Evolutionary conservation across 2,329 filamentous ascomycete genomes (phyloP).

Genomic region (Aspergillus awamori): DNA sequence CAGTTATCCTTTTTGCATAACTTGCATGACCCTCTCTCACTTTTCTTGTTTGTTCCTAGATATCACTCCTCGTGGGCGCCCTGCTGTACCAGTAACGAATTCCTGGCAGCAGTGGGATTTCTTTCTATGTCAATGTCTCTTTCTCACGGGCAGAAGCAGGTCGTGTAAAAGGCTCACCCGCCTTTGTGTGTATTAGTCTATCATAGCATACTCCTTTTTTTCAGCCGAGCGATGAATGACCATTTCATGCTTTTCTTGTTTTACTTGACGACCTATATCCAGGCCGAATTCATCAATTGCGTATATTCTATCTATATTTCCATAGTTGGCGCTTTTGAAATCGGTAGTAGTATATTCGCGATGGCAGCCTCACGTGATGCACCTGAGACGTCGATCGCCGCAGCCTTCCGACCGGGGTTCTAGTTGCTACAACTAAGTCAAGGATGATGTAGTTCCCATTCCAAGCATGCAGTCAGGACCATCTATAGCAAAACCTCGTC

Average conservation of each 20-base stretch:
- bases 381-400: background rate
- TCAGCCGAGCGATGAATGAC: constrained; percentile 27
- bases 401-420: background rate
- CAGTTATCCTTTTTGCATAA: constrained; percentile 35
- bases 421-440: too few species aligned
- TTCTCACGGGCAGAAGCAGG: constrained; percentile 26
- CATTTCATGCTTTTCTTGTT: constrained; percentile 12
- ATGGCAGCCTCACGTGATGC: background rate
- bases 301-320: background rate
- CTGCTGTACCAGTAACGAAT: constrained; percentile 32
- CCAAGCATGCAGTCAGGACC: background rate
- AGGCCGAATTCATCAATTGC: background rate
- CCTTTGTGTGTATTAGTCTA: constrained; percentile 35
- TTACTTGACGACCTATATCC: background rate
- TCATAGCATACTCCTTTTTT: constrained; percentile 28
- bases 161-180: constrained; percentile 22
- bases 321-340: background rate
- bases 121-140: constrained; percentile 28
- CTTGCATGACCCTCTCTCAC: constrained; percentile 27
- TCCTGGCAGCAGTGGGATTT: constrained; percentile 27
- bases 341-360: background rate
- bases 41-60: constrained; percentile 18
- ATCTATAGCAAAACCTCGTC: background rate
- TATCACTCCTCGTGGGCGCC: constrained; percentile 18
- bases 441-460: background rate